A percentile compares a stretch with the other conserved stretches of the same genome.
phyloP scores from a whole-genome alignment of 306 rosid genomes.

The Begonia peltatifolia region DNA sequence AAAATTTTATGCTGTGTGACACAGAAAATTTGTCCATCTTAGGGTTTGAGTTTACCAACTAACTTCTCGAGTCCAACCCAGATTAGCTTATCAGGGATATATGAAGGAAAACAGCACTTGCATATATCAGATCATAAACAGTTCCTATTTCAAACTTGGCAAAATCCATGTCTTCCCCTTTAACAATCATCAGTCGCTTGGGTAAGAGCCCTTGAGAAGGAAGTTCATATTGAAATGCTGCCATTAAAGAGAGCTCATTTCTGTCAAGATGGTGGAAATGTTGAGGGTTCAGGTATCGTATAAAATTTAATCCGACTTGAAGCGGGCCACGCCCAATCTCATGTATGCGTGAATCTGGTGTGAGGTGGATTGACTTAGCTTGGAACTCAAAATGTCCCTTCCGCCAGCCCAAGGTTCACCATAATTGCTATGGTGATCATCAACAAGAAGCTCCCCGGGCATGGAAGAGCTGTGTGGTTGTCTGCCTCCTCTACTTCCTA shows the following conservation, averaged over 20 bases:
- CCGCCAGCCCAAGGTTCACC: constrained; percentile 99
- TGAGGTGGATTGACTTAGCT: constrained; percentile 44
- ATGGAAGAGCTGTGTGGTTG: too few species aligned
- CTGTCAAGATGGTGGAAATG: constrained; percentile 74
- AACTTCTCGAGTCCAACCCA: constrained; percentile 68
- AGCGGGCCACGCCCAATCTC: constrained; percentile 94
- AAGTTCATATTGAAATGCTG: constrained; percentile 40
- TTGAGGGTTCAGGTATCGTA: constrained; percentile 53
- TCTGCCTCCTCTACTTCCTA: constrained; percentile 42
- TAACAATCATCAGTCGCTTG: background rate
- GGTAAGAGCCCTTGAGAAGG: too few species aligned
- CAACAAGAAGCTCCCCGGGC: too few species aligned
- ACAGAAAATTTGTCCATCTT: too few species aligned
- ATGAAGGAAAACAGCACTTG: constrained; percentile 92
- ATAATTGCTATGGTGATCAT: constrained; percentile 65
- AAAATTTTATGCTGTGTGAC: constrained; percentile 1
- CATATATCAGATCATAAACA: constrained; percentile 55
- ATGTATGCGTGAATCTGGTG: constrained; percentile 40
- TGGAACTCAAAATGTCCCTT: constrained; percentile 76
- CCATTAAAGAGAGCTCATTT: constrained; percentile 86
- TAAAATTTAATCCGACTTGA: constrained; percentile 81
- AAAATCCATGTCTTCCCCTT: constrained; percentile 78
- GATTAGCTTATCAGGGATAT: constrained; percentile 79
- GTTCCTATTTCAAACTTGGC: constrained; percentile 32
- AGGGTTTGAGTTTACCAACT: too few species aligned